Conservation (phyloP, 768 basidiomycete species). For the Cystobasidium onofrii region DNA sequence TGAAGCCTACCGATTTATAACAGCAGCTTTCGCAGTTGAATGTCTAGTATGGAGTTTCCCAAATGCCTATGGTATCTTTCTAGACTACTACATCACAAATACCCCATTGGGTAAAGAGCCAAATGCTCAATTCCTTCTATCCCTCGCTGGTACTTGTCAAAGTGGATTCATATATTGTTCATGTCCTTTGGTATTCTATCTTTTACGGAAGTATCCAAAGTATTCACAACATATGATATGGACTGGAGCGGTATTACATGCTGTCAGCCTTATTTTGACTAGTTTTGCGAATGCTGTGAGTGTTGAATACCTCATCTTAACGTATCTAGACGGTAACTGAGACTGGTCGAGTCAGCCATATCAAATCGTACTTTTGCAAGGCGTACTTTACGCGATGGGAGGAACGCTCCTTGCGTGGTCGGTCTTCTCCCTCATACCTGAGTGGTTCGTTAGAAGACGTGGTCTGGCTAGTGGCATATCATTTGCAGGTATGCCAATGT, state of each 20-base stretch:
- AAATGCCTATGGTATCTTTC: constrained; percentile 16
- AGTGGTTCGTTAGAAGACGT: constrained; percentile 5
- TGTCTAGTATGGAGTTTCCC: constrained; percentile 19
- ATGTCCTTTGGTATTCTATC: not conserved
- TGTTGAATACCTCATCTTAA: not conserved
- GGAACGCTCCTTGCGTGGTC: not conserved
- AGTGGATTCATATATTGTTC: constrained; percentile 17
- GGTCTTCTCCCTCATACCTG: not conserved
- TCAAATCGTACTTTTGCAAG: constrained; percentile 12
- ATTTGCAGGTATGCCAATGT: not conserved
- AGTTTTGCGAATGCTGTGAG: constrained; percentile 4
- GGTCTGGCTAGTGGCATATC: constrained; percentile 1
- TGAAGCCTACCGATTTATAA: not conserved
- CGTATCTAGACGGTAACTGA: too few relatives aligned
- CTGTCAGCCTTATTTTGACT: not conserved
- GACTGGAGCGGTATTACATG: not conserved
- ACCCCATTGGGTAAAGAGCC: not conserved
- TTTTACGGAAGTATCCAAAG: not conserved
- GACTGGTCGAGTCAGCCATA: constrained; percentile 2
- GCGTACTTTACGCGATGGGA: constrained; percentile 4
- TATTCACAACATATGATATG: not conserved
- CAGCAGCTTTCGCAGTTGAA: not conserved
- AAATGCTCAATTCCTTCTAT: constrained; percentile 15
- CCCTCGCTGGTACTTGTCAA: constrained; percentile 8
- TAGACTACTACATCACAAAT: constrained; percentile 5